A percentile compares a stretch with the other conserved stretches of the same genome.
phyloP scores from a whole-genome alignment of 2,329 filamentous ascomycete species.

The Aureobasidium mangrovei region DNA sequence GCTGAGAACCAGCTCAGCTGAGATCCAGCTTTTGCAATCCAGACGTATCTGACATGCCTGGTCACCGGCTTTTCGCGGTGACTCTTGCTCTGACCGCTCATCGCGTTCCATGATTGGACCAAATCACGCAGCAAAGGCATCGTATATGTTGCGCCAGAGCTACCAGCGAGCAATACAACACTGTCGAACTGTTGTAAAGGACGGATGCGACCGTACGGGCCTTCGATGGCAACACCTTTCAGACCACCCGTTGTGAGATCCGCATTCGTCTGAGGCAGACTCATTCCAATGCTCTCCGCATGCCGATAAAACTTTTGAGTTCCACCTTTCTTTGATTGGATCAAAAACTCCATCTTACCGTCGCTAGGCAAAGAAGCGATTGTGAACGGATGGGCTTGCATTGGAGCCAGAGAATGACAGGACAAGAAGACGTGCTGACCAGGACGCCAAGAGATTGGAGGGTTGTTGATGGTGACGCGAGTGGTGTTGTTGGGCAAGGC shows the following conservation, averaged over 20 bases:
- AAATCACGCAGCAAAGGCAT: constrained; percentile 49
- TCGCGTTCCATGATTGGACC: constrained; percentile 31
- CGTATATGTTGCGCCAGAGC: constrained; percentile 52
- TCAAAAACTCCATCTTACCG: constrained; percentile 47
- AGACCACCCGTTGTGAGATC: background rate
- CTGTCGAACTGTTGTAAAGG: constrained; percentile 51
- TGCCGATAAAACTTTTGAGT: constrained; percentile 44
- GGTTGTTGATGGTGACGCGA: constrained; percentile 46
- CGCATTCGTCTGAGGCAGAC: constrained; percentile 6
- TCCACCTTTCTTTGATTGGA: constrained; percentile 46
- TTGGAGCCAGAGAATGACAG: constrained; percentile 46
- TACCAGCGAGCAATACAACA: constrained; percentile 50
- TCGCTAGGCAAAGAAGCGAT: constrained; percentile 50
- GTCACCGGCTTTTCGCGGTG: constrained; percentile 28
- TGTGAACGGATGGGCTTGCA: constrained; percentile 58
- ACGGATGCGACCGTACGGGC: constrained; percentile 23
- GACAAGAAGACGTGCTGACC: constrained; percentile 57
- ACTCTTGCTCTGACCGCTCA: constrained; percentile 21
- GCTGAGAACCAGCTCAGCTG: constrained; percentile 46
- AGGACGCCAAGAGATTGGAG: constrained; percentile 49
- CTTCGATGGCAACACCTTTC: constrained; percentile 20
- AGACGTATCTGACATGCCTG: constrained; percentile 46
- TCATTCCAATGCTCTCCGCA: constrained; percentile 40
- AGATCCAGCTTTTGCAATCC: constrained; percentile 48
- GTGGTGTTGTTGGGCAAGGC: constrained; percentile 48